These are phyloP conservation scores for Apiotrichum brassicae DNA, from an alignment of 1,284 basidiomycete species.

Conservation along the genomic window DNA sequence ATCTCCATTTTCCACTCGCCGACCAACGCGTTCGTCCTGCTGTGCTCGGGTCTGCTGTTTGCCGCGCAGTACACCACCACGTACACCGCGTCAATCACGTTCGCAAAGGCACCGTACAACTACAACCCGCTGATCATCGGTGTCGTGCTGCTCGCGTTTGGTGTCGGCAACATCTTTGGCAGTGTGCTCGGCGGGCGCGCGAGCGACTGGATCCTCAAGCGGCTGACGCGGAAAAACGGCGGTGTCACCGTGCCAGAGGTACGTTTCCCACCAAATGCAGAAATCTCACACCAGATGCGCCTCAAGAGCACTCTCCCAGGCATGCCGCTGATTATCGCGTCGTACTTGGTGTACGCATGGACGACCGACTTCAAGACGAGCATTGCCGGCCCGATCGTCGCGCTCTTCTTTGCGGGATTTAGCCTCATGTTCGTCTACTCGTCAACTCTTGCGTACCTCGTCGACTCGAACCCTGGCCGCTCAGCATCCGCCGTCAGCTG, in stretches of 20 bases:
- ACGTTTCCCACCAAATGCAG: neutral
- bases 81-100: conserved; percentile 66
- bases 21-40: conserved; percentile 62
- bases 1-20: conserved; percentile 54
- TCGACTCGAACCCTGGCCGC: conserved; percentile 56
- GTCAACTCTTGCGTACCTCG: conserved; percentile 55
- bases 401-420: conserved; percentile 60
- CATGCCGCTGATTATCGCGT: conserved; percentile 44
- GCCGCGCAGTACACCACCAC: conserved; percentile 60
- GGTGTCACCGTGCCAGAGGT: conserved; percentile 59
- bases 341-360: conserved; percentile 70
- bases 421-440: conserved; percentile 55
- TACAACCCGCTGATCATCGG: conserved; percentile 68
- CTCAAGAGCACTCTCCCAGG: conserved; percentile 56
- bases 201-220: conserved; percentile 60
- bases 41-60: conserved; percentile 64
- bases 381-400: conserved; percentile 56
- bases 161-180: conserved; percentile 62
- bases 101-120: conserved; percentile 54
- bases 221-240: conserved; percentile 56
- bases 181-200: conserved; percentile 69
- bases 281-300: conserved; percentile 53
- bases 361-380: conserved; percentile 57
- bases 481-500: conserved; percentile 37
- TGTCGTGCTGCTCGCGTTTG: conserved; percentile 66